Evolutionary conservation across 257 asterid species (phyloP), one percentile per base, ranked within the genome.

Genomic region (Ligustrum vulgare): DNA sequence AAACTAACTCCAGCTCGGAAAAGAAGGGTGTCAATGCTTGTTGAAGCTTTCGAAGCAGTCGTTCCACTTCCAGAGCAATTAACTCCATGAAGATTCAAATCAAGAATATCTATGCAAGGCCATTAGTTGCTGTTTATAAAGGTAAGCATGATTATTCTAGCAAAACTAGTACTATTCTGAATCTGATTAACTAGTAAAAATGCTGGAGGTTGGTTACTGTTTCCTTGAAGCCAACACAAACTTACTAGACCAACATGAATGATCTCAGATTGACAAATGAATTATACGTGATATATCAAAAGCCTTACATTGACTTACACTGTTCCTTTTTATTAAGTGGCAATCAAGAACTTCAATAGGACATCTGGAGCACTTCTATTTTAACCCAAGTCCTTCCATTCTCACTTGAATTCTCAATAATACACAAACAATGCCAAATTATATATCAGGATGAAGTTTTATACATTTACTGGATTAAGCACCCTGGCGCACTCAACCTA

Each of bases 1-100:
- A 87, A 82, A 71, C 83, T 95, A 65, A 93, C 93, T 74, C 96
- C 97, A 15, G 85, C 96, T 22, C 77, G 96, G 51, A 93, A 89
- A 81, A 82, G 82, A 87, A 82, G 94, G 82, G 99, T 95, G 67
- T 86, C 91, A 6, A 91, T 93, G 99, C 98, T 95, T 9, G 98
- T 95, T 13, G 99, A 93, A 83, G 97, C 99, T 37, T 95, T 95
- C 67, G 98, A 95, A 85, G 96, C 99, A 75, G 93, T 95, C 20
- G 98, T 95, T 82, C 99, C 98, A 10, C 83, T 95, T 62, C 96
- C 99, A 28, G 93, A 88, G 15, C 54, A 70, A 31, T 93, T 79
- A 82, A 75, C 47, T 58, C 72, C 35, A 49, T 25, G n/a, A 62
- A 35, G 34, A 23, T 39, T 62, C 63, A 15, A n/a, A n/a, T n/a